phyloP scores from a whole-genome alignment of 1,139 yeast genomes.

The Pichia sp. region DNA sequence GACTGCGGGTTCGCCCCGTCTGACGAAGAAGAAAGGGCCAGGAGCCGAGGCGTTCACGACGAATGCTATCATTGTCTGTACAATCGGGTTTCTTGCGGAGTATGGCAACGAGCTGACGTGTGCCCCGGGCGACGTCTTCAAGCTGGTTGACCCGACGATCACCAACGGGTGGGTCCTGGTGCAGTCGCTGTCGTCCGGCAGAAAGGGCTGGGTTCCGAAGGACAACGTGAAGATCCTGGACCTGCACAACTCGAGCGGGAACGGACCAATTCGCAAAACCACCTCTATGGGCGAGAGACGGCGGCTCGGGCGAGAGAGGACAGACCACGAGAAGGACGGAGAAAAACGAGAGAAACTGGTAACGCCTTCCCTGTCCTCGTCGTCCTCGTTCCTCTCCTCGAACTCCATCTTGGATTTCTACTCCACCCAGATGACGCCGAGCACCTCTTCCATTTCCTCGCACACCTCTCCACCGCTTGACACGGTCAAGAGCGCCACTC shows the following conservation, averaged over 20 bases:
- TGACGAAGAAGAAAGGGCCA: too few species aligned
- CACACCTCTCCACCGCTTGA: neutral
- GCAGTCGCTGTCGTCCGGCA: conserved; percentile 55
- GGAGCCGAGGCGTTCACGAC: neutral
- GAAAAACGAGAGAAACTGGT: neutral
- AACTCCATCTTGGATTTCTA: conserved; percentile 6
- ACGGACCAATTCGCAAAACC: neutral
- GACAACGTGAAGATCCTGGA: conserved; percentile 48
- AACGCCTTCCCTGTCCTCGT: neutral
- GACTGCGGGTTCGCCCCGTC: too few species aligned
- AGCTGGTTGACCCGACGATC: conserved; percentile 35
- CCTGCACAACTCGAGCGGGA: conserved; percentile 16
- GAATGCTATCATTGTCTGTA: conserved; percentile 29
- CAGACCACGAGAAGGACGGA: neutral
- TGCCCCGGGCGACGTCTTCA: conserved; percentile 51
- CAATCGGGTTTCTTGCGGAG: conserved; percentile 51
- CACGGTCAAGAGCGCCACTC: neutral
- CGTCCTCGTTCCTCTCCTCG: neutral
- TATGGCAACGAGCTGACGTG: conserved; percentile 50
- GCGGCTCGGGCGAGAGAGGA: neutral
- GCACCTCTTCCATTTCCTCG: neutral
- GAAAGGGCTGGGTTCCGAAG: conserved; percentile 58
- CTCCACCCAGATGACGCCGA: neutral
- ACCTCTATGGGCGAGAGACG: neutral
- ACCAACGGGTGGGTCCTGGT: conserved; percentile 61